Base-by-base conservation (phyloP, 2,329 filamentous ascomycete species). In the Botrytis sinoallii region DNA sequence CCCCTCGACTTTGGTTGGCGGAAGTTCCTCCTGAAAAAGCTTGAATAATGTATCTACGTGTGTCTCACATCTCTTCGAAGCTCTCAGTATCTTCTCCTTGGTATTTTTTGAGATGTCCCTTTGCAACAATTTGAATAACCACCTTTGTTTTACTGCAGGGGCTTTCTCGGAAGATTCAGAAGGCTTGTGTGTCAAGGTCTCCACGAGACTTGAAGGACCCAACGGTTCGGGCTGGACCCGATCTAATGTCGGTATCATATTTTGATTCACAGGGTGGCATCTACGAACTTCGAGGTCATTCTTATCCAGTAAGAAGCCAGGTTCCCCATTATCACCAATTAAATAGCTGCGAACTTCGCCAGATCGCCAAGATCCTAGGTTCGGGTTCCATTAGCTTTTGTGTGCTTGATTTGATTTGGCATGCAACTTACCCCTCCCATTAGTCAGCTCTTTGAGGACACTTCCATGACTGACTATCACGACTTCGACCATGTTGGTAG, bases 381-480 rank as follows among this genome's bases (percentile, higher is more conserved):
- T 20, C 12, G 22, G 1, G 4, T 12, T 5, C 18, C 3, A 40
- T 67, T 18, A 67, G 44, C 32, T 3, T 25, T 20, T 67, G 35
- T 6, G 35, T 67, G 7, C 1, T 38, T 52, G 14, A n/a, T 16
- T 4, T 67, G 14, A 12, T 52, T 67, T 20, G 32, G 9, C 44
- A 67, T 22, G 22, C 2, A 40, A 52, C 64, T 14, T 12, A 52
- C 64, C n/a, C 1, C 2, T 20, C 9, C 1, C 7, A 29, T 6
- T 25, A 40, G 32, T n/a, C 4, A 67, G 4, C 20, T 25, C 22
- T 3, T 20, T 18, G 8, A 40, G 44, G 4, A 38, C 10, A 12
- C 64, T 40, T 67, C 46, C 44, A 67, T 67, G 46, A 67, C 46
- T 52, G 44, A 67, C 32, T 38, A 67, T n/a, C 4, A 67, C 44